These are phyloP conservation scores for Ensete glaucum DNA, from an alignment of 176 grass and related monocot species.

Conservation along the genomic window DNA sequence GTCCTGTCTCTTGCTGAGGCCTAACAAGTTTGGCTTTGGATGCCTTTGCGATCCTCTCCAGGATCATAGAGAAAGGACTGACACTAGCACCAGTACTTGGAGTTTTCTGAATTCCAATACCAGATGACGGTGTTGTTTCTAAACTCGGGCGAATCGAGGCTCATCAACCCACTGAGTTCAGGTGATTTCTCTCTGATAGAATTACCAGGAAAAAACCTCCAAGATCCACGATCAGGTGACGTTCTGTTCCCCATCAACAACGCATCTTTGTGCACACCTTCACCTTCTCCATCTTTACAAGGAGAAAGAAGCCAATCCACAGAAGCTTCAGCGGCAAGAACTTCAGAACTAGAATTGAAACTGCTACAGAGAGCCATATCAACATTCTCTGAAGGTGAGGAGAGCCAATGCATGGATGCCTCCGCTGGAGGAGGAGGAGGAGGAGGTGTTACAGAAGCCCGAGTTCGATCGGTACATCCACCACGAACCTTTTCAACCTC, in stretches of 20 bases:
- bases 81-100: constrained; percentile 63
- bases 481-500: constrained; percentile 21
- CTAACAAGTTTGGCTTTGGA: constrained; percentile 34
- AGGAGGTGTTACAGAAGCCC: constrained; percentile 21
- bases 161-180: constrained; percentile 24
- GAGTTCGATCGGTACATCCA: constrained; percentile 22
- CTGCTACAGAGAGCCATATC: constrained; percentile 11
- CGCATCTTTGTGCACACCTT: constrained; percentile 28
- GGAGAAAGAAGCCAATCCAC: constrained; percentile 50
- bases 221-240: constrained; percentile 33
- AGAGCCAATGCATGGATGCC: constrained; percentile 80
- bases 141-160: constrained; percentile 29
- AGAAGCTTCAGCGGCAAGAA: constrained; percentile 33
- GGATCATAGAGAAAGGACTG: constrained; percentile 91
- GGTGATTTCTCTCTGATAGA: constrained; percentile 32
- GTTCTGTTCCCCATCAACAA: constrained; percentile 24
- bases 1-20: constrained; percentile 26
- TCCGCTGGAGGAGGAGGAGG: constrained; percentile 7
- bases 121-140: constrained; percentile 33
- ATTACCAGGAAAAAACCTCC: constrained; percentile 33
- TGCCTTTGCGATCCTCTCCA: constrained; percentile 65
- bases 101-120: constrained; percentile 46
- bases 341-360: constrained; percentile 21
- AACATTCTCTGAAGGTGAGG: constrained; percentile 32
- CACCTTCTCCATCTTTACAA: constrained; percentile 17